phyloP scores from a whole-genome alignment of 2,329 filamentous ascomycete species.

The Aspergillus hiratsukae region DNA sequence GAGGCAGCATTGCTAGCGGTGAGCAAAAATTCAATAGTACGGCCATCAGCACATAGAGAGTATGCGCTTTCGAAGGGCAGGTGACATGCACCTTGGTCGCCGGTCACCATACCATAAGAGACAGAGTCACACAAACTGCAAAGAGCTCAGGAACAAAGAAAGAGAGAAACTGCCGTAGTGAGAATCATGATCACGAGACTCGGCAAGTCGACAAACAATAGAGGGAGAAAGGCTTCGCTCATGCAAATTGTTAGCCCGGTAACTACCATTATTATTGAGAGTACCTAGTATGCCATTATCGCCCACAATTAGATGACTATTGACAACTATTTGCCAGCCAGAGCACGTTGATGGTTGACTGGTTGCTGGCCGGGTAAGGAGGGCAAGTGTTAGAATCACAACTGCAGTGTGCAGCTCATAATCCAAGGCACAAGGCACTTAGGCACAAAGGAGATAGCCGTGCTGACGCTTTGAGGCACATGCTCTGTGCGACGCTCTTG shows the following conservation, averaged over 20 bases:
- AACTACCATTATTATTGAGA: neutral
- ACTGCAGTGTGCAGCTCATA: constrained; percentile 14
- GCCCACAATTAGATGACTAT: constrained; percentile 5
- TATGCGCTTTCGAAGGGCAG: too few relatives aligned
- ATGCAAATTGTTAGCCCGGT: constrained; percentile 8
- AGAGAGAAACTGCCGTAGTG: neutral
- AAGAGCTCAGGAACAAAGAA: neutral
- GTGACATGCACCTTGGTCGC: too few relatives aligned
- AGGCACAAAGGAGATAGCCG: neutral
- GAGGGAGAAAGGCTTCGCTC: constrained; percentile 5
- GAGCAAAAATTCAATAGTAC: too few relatives aligned
- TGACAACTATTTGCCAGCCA: constrained; percentile 13
- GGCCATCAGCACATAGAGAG: too few relatives aligned
- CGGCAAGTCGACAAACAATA: neutral
- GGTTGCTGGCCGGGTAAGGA: constrained; percentile 5
- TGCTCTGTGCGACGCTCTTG: neutral
- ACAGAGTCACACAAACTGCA: neutral
- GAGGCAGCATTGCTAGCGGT: too few relatives aligned
- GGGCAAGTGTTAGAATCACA: constrained; percentile 6
- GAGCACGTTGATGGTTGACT: constrained; percentile 13
- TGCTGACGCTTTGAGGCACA: neutral
- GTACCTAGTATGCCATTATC: constrained; percentile 6
- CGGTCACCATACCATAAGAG: neutral
- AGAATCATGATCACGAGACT: neutral
- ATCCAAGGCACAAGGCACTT: constrained; percentile 2